Percentiles rank a stretch among this genome's conserved stretches.
phyloP scores from a whole-genome alignment of 23 red algal species.

The Gracilaria gracilis region DNA sequence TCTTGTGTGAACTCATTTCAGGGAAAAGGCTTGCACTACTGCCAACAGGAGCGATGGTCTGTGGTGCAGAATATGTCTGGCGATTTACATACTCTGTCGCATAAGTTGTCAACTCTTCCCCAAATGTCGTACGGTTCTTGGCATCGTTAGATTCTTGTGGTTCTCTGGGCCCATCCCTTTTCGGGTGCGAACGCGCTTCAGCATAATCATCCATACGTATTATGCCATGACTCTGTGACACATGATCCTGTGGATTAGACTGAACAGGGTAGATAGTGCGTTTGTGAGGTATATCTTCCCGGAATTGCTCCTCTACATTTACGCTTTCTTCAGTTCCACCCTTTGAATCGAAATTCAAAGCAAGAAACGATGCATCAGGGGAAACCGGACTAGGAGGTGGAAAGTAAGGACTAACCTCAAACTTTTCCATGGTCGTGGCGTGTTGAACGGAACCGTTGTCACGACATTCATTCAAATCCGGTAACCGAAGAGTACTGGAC shows the following conservation, averaged over 20 bases:
- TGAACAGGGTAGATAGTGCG: neutral
- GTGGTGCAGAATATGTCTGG: neutral
- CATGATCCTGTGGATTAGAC: neutral
- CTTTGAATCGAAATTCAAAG: neutral
- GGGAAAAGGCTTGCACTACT: neutral
- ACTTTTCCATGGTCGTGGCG: neutral
- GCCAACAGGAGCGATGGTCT: neutral
- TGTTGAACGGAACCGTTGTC: neutral
- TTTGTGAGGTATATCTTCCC: no score
- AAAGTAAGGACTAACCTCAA: conserved; percentile 1
- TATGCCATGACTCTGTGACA: neutral
- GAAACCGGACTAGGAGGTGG: conserved; percentile 27
- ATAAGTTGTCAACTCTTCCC: neutral
- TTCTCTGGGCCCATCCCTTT: neutral
- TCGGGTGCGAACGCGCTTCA: neutral
- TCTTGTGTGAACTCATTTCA: neutral
- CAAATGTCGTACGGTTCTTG: neutral
- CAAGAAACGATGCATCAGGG: conserved; percentile 15
- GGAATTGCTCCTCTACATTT: neutral
- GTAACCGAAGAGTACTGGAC: neutral
- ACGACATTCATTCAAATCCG: neutral
- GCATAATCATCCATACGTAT: neutral
- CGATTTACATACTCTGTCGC: neutral
- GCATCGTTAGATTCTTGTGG: neutral
- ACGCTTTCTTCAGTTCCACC: neutral